A percentile compares a stretch with the other conserved stretches of the same genome.
Conservation (phyloP, 768 basidiomycete genomes). For the Favolaschia claudopus region DNA sequence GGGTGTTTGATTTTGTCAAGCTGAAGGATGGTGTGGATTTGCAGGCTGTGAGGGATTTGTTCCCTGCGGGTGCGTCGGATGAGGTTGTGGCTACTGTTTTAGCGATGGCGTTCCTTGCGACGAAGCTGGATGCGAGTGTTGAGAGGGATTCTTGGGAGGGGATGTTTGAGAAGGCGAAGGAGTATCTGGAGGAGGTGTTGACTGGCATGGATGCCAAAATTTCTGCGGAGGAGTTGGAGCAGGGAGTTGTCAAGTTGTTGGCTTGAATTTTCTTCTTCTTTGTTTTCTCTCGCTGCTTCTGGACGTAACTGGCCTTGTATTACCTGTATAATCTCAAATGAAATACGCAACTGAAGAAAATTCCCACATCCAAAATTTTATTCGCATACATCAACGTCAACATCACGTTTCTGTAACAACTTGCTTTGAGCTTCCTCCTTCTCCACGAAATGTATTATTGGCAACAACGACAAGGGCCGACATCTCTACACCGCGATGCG, state of each 20-base stretch:
- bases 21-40: background rate
- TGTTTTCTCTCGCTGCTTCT: too few species aligned
- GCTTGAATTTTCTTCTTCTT: background rate
- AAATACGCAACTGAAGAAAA: too few species aligned
- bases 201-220: background rate
- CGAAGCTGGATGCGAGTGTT: conserved; percentile 5
- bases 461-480: too few species aligned
- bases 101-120: conserved; percentile 20
- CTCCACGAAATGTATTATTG: too few species aligned
- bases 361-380: too few species aligned
- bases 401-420: too few species aligned
- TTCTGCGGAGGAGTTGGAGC: background rate
- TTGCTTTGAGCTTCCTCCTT: too few species aligned
- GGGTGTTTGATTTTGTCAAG: conserved; percentile 10
- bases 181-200: conserved; percentile 9
- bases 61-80: conserved; percentile 8
- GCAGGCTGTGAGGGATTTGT: background rate
- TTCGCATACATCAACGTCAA: too few species aligned
- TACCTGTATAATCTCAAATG: too few species aligned
- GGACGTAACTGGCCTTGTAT: too few species aligned
- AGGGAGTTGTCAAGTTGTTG: conserved; percentile 1
- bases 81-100: conserved; percentile 18
- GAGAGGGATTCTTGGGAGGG: conserved; percentile 24
- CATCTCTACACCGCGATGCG: too few species aligned
- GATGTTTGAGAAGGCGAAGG: conserved; percentile 22